Base-by-base conservation (phyloP, 495 filamentous ascomycete genomes). In the Hyaloscypha bicolor region DNA sequence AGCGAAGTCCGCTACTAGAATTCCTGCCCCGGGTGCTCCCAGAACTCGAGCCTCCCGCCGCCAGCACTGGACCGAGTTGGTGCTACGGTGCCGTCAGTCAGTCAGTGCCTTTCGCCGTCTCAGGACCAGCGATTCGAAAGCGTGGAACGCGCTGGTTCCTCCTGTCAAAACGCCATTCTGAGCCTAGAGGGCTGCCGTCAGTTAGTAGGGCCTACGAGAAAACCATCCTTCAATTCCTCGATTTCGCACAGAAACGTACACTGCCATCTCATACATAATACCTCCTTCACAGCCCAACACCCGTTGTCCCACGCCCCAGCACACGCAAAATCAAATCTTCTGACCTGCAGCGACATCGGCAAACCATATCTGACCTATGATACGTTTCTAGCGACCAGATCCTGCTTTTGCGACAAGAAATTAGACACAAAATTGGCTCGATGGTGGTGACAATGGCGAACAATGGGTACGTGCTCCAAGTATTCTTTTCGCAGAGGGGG, bases 381-480 rank as follows among this genome's bases (percentile, higher is more conserved):
- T 48, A 48, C 42, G 8, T 1, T 19, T 48, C 42, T 48, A 48
- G 42, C 42, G 4, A 48, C 16, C 42, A 48, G 4, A 19, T 16
- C 16, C 42, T 11, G 42, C 42, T 14, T 55, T 32, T 35, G 65
- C 65, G 60, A 56, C 65, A 31, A 31, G 57, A 55, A 60, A 14
- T 29, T 52, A 45, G 22, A 65, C 37, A 25, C 51, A 33, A 19
- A 59, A 57, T 67, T 68, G 65, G 66, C 65, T 70, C 67, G 32
- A 73, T 68, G 71, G 68, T 70, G 63, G 35, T 66, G 62, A 68
- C 65, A 52, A 73, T 73, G 71, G 68, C 71, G 1, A 61, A 67
- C 37, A 70, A 68, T 65, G 71, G 71, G 68, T 73, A 70, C 31
- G 71, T 72, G 22, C 42, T 37, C 45, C 37, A n/a, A 25, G 25